Evolutionary conservation across 106 monocot species (phyloP).

Genomic region (Amphibolis antarctica): DNA sequence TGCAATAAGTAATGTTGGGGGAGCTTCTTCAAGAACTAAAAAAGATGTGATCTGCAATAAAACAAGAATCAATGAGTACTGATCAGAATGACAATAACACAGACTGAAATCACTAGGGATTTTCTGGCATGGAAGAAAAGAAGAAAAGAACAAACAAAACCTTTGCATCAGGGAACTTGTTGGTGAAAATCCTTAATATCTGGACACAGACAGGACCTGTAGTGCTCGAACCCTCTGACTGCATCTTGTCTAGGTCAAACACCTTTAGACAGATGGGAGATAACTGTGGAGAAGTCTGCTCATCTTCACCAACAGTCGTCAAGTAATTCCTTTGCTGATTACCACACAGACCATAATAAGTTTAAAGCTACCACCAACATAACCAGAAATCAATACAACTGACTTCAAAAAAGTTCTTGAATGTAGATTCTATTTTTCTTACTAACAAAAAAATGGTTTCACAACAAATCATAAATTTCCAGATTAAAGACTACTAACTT

Average conservation of each 20-base stretch:
- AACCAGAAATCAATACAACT: background rate
- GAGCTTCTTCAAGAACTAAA: conserved; percentile 88
- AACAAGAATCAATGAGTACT: background rate
- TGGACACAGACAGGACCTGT: conserved; percentile 75
- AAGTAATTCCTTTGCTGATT: conserved; percentile 86
- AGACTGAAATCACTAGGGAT: background rate
- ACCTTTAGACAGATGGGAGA: conserved; percentile 72
- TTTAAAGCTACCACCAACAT: background rate
- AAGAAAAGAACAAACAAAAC: conserved; percentile 18
- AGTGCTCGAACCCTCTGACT: conserved; percentile 80
- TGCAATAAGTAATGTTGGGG: conserved; percentile 71
- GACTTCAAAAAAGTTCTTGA: background rate
- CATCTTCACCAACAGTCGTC: conserved; percentile 88
- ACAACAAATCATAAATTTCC: background rate
- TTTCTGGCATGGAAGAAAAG: background rate
- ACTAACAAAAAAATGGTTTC: background rate
- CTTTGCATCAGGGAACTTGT: conserved; percentile 79
- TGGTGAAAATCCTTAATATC: conserved; percentile 78
- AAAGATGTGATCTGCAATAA: conserved; percentile 82
- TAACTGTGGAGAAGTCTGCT: conserved; percentile 48
- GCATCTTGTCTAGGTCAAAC: conserved; percentile 92
- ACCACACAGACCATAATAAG: background rate
- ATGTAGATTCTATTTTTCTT: no score
- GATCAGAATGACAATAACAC: background rate
- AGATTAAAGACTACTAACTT: background rate